phyloP scores from a whole-genome alignment of 106 monocot species.

The Iris macrosiphon region DNA sequence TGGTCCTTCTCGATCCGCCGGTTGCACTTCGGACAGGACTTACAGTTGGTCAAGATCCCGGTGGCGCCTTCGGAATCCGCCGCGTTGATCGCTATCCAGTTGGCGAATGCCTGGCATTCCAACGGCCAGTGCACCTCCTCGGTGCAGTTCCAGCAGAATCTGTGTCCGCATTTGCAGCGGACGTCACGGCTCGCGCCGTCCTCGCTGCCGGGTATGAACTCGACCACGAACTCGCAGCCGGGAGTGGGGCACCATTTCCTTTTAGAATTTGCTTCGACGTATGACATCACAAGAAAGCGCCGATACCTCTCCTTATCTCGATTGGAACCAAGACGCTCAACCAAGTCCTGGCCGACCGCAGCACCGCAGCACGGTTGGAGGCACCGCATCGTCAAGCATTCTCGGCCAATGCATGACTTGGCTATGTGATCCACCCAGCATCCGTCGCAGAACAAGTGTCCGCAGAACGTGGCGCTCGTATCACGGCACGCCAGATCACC shows the following conservation, averaged over 20 bases:
- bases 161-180: neutral
- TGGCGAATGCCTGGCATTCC: neutral
- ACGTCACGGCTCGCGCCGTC: neutral
- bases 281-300: neutral
- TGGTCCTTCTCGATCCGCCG: neutral
- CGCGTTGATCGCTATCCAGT: neutral
- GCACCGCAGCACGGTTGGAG: neutral
- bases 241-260: neutral
- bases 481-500: too few relatives aligned
- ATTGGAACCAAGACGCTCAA: neutral
- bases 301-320: neutral
- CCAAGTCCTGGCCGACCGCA: neutral
- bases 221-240: neutral
- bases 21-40: neutral
- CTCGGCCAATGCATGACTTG: neutral
- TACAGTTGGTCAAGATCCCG: neutral
- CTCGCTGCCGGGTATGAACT: neutral
- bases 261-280: neutral
- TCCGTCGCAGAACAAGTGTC: neutral
- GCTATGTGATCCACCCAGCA: neutral
- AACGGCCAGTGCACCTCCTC: slow-evolving; percentile 7
- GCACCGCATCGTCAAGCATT: slow-evolving; percentile 1
- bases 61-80: neutral
- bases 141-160: slow-evolving; percentile 1
- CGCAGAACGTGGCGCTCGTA: neutral